Evolutionary conservation across 192 early-diverging fungal genomes (phyloP).

Genomic region (Paraglomus brasilianum): DNA sequence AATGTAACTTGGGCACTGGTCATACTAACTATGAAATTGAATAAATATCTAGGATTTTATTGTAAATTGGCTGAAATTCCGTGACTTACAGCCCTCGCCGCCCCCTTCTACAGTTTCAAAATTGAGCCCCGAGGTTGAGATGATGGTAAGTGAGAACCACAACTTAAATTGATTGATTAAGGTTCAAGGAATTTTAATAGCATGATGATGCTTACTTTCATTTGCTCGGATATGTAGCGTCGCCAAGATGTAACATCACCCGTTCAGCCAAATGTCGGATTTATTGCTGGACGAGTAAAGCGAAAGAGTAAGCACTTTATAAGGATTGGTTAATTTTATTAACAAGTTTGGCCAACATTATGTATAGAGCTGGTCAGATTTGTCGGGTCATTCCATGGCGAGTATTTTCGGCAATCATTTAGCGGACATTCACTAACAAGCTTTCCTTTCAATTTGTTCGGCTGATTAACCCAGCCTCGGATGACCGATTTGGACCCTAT

Average conservation of each 20-base stretch:
- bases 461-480: conserved; percentile 17
- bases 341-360: too few relatives aligned
- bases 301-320: conserved; percentile 30
- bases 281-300: conserved; percentile 20
- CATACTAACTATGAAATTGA: too few relatives aligned
- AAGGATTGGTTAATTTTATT: neutral
- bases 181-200: neutral
- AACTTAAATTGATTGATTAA: neutral
- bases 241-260: conserved; percentile 31
- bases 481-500: conserved; percentile 32
- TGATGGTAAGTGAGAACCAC: conserved; percentile 1
- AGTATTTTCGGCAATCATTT: too few relatives aligned
- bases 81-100: conserved; percentile 29
- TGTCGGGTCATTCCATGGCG: too few relatives aligned
- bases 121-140: conserved; percentile 28
- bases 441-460: neutral
- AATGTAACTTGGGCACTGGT: too few relatives aligned
- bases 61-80: conserved; percentile 25
- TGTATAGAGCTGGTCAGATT: too few relatives aligned
- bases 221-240: neutral
- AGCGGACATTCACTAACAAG: neutral
- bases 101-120: conserved; percentile 25
- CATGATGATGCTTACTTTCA: neutral
- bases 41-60: too few relatives aligned
- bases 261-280: conserved; percentile 11